Base-by-base conservation (phyloP, 2,329 filamentous ascomycete species). In the Aspergillus fumigatus region DNA sequence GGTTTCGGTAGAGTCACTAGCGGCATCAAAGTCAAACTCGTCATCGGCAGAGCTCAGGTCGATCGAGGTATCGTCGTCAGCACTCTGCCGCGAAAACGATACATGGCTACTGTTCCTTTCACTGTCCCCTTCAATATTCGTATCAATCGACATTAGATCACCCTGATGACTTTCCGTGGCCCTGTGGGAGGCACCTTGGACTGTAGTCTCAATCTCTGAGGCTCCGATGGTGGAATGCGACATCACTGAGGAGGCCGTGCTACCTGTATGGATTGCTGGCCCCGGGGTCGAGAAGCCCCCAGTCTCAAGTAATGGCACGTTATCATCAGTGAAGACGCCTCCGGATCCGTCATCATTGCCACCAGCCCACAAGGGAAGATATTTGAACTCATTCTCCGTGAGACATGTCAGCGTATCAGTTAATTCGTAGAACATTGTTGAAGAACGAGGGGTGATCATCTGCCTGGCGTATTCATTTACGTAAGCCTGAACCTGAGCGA, bases 291-390 rank as follows among this genome's bases (percentile, higher is more conserved):
- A 70, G 52, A 77, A 76, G 2, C 70, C 74, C 2, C 66, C 69
- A 11, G 60, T 53, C 27, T 74, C 69, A 29, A 71, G 49, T 17
- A 68, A 55, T 4, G 73, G 72, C 21, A 74, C 67, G 21, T 68
- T 59, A 6, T 67, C 65, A 48, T 75, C 73, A 0, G 68, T 70
- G 60, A 78, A 83, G 1, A 82, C 79, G 14, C 75, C 79, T 2
- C 80, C 81, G 0, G 73, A 76, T 0, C 73, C 81, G 54, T 83
- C 81, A 50, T 82, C 77, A 29, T 78, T 70, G 1, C 81, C 86
- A 3, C 82, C 85, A 0, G 84, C 85, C 85, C 85, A 89, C 3
- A 88, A 73, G 0, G 87, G 86, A 3, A 89, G 75, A 60, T 80
- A 88, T 55, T 82, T 82, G 61, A 83, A 79, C 70, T 89, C 86